Evolutionary conservation across 257 asterid genomes (phyloP).

Genomic region (Rubia yunnanensis): DNA sequence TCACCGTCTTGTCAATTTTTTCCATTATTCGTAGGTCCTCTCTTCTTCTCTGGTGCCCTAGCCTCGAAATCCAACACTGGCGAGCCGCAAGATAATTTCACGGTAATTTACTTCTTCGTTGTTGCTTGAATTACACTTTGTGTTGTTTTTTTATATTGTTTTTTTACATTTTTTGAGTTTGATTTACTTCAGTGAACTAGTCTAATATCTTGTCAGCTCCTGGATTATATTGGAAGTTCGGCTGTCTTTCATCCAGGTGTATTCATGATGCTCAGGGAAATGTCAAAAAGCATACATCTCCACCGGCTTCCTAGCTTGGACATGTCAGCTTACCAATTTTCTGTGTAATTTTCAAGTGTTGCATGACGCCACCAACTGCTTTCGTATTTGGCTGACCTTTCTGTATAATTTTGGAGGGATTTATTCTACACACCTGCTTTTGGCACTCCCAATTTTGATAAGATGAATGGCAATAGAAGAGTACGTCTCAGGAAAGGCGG

Average conservation of each 20-base stretch:
- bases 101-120: too few relatives aligned
- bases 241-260: slow-evolving; percentile 92
- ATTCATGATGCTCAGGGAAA: slow-evolving; percentile 61
- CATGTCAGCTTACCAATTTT: slow-evolving; percentile 40
- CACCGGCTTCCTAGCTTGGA: slow-evolving; percentile 97
- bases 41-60: too few relatives aligned
- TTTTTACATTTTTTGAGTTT: too few relatives aligned
- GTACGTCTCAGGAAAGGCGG: too few relatives aligned
- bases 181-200: slow-evolving; percentile 8
- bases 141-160: too few relatives aligned
- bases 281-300: slow-evolving; percentile 70
- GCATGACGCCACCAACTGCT: not conserved
- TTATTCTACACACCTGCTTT: slow-evolving; percentile 83
- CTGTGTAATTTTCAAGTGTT: not conserved
- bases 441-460: slow-evolving; percentile 82
- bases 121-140: too few relatives aligned
- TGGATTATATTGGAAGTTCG: slow-evolving; percentile 66
- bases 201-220: slow-evolving; percentile 23
- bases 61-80: too few relatives aligned
- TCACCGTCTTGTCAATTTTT: too few relatives aligned
- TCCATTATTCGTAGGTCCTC: too few relatives aligned
- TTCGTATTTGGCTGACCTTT: slow-evolving; percentile 15
- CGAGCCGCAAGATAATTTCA: too few relatives aligned
- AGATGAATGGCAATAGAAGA: slow-evolving; percentile 72
- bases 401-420: slow-evolving; percentile 64